Evolutionary conservation across 768 basidiomycete genomes (phyloP).

Genomic region (Pisolithus albus): DNA sequence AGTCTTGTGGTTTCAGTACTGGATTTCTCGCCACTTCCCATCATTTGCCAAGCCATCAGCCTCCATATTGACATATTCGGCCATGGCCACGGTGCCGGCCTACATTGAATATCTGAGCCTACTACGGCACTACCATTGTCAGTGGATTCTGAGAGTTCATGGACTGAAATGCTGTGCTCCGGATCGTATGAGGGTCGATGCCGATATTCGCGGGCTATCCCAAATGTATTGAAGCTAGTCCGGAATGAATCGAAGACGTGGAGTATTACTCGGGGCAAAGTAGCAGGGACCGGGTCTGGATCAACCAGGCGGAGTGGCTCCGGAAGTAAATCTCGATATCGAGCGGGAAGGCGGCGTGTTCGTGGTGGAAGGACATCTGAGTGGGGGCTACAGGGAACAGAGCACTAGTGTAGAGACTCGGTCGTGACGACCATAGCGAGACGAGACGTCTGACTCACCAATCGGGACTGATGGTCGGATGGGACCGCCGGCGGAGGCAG

Average conservation of each 20-base stretch:
- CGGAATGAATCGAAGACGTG: slow-evolving; percentile 10
- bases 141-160: neutral
- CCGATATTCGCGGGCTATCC: slow-evolving; percentile 7
- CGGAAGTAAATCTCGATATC: slow-evolving; percentile 12
- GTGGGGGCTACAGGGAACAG: neutral
- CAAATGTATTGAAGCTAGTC: slow-evolving; percentile 11
- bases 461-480: neutral
- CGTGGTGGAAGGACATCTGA: neutral
- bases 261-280: slow-evolving; percentile 5
- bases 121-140: neutral
- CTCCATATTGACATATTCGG: slow-evolving; percentile 5
- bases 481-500: neutral
- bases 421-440: neutral
- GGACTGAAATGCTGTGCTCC: neutral
- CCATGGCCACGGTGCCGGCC: slow-evolving; percentile 11
- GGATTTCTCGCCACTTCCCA: slow-evolving; percentile 5
- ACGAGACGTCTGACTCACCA: neutral
- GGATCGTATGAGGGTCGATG: slow-evolving; percentile 2
- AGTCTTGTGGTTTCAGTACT: slow-evolving; percentile 4
- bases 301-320: slow-evolving; percentile 4
- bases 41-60: slow-evolving; percentile 13
- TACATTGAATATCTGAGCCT: neutral
- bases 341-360: neutral
- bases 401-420: neutral
- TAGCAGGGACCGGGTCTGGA: neutral